Conservation (phyloP, 176 grass and related monocot genomes). For the Triticum dicoccoides region DNA sequence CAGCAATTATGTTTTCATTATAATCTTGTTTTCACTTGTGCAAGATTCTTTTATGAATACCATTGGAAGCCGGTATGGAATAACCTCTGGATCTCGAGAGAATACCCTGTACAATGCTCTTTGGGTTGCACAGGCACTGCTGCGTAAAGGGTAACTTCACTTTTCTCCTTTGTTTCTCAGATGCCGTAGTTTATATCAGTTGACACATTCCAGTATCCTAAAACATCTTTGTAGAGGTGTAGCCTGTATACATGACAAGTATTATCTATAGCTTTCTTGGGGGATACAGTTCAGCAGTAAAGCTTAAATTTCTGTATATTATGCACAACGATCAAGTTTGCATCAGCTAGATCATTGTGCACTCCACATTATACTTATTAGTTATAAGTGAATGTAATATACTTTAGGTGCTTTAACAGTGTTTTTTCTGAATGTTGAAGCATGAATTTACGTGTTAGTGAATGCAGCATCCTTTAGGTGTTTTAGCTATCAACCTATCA, state of each 20-base stretch:
- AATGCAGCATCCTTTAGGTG: background rate
- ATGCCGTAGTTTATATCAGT: background rate
- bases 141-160: conserved; percentile 79
- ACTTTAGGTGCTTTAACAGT: background rate
- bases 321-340: conserved; percentile 8
- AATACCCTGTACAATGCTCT: conserved; percentile 94
- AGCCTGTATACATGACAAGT: background rate
- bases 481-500: background rate
- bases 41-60: conserved; percentile 73
- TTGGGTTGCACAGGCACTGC: conserved; percentile 84
- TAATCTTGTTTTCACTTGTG: conserved; percentile 19
- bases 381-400: background rate
- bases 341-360: conserved; percentile 3
- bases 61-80: conserved; percentile 87
- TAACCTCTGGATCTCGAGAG: conserved; percentile 74
- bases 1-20: conserved; percentile 15
- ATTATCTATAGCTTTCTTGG: background rate
- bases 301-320: conserved; percentile 13
- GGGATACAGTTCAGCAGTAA: background rate
- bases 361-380: background rate
- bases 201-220: background rate
- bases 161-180: background rate
- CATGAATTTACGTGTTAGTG: conserved; percentile 8
- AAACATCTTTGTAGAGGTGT: background rate
- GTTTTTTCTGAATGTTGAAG: conserved; percentile 18